A percentile compares a stretch with the other conserved stretches of the same genome.
These are phyloP conservation scores for Lichtheimia hyalospora DNA, from an alignment of 371 early-diverging fungal species.

Conservation along the genomic window DNA sequence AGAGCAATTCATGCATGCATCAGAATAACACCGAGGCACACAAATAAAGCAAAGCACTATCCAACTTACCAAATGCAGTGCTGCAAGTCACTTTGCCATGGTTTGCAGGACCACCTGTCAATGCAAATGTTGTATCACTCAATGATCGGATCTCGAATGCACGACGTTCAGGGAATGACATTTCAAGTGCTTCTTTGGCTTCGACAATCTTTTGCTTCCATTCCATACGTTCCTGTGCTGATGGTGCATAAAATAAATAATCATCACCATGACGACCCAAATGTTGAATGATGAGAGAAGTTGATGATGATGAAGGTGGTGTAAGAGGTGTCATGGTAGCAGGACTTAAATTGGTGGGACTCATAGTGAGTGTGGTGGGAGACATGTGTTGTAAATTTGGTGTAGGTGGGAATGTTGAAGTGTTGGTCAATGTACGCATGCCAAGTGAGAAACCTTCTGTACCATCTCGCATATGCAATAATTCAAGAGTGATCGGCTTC, in stretches of 20 bases:
- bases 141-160: constrained; percentile 64
- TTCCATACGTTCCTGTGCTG: constrained; percentile 67
- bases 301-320: background rate
- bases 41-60: background rate
- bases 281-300: constrained; percentile 46
- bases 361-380: background rate
- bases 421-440: constrained; percentile 5
- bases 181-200: constrained; percentile 57
- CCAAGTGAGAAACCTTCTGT: constrained; percentile 40
- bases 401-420: background rate
- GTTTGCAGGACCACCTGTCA: constrained; percentile 13
- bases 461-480: constrained; percentile 54
- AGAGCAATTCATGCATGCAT: background rate
- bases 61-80: constrained; percentile 55
- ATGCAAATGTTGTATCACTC: constrained; percentile 41
- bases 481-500: constrained; percentile 61
- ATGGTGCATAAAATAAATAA: constrained; percentile 71
- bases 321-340: constrained; percentile 2
- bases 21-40: background rate
- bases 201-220: constrained; percentile 86
- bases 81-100: constrained; percentile 70
- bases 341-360: background rate
- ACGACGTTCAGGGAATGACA: constrained; percentile 41
- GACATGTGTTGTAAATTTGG: background rate
- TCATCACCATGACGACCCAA: constrained; percentile 76